Evolutionary conservation across 2,329 filamentous ascomycete species (phyloP).

Genomic region (Alternaria metachromatica): DNA sequence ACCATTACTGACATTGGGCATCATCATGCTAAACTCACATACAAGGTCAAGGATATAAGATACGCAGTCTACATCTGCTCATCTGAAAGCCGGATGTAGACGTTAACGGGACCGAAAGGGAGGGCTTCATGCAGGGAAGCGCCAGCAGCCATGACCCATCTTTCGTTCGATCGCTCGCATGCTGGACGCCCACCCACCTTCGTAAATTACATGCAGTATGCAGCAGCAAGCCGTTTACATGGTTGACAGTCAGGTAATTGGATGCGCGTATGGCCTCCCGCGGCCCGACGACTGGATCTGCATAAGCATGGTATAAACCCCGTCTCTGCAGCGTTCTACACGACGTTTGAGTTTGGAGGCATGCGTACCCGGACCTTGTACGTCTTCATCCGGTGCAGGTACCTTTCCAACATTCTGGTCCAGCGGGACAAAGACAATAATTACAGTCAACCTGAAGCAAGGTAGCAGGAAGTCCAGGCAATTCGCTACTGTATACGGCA

Average conservation of each 20-base stretch:
- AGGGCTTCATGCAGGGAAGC: constrained; percentile 30
- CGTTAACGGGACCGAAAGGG: constrained; percentile 6
- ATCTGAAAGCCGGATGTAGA: constrained; percentile 14
- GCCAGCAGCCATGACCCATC: constrained; percentile 18
- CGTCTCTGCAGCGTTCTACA: constrained; percentile 35
- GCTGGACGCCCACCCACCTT: constrained; percentile 32
- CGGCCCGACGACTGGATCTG: constrained; percentile 47
- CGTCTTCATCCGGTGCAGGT: constrained; percentile 47
- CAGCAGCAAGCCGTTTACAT: constrained; percentile 36
- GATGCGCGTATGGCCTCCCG: constrained; percentile 42
- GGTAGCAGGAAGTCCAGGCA: constrained; percentile 20
- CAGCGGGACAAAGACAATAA: constrained; percentile 41
- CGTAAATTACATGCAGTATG: constrained; percentile 34
- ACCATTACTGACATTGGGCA: background rate
- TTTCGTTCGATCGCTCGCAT: constrained; percentile 39
- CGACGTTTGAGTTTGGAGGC: constrained; percentile 37
- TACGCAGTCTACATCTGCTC: background rate
- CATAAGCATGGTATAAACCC: constrained; percentile 45
- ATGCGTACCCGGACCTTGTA: constrained; percentile 41
- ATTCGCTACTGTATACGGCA: constrained; percentile 31
- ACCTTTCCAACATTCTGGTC: constrained; percentile 31
- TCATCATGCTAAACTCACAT: background rate
- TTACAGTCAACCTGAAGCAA: constrained; percentile 35
- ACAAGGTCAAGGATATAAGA: background rate
- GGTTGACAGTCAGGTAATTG: constrained; percentile 23